Base-by-base conservation (phyloP, 352 stramenopile species). In the Sclerospora graminicola region DNA sequence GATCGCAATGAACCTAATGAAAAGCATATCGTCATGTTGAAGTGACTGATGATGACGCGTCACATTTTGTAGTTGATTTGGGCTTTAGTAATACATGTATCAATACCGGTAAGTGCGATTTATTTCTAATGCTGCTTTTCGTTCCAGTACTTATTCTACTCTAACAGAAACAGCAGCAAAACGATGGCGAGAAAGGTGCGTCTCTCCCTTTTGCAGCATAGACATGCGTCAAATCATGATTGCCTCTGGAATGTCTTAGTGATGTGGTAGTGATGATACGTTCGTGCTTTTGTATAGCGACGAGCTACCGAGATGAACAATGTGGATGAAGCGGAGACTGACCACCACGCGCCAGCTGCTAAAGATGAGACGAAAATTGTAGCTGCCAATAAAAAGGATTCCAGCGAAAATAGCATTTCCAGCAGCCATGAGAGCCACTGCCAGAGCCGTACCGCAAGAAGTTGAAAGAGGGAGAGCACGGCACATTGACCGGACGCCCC, bases 401-500 rank as follows among this genome's bases (percentile, higher is more conserved):
- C 27, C 0, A 41, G 49, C 21, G 48, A 60, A 28, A 54, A 30
- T 27, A 54, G 41, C 41, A 63, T 48, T 44, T 16, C 29, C 19
- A 64, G 59, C 41, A 57, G 44, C 27, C 45, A 62, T 18, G 51
- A 63, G 54, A 66, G 21, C 42, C 43, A 20, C 60, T 57, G 42
- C 52, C 60, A 15, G 62, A 89, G 44, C 76, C 76, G 6, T 89
- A 72, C 51, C 68, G 72, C 30, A 70, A 69, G 38, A 54, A 54
- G 14, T 59, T 89, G 27, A 55, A 56, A 24, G 77, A 86, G 11
- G 75, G 80, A 31, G 66, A 88, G 41, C 69, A 73, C 1, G 80
- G 80, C 18, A 83, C 74, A n/a, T 44, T 73, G 8, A 89, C 73
- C 20, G 80, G 80, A 7, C 69, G 77, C 21, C 82, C 82, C 4